Evolutionary conservation across 805 yeast species (phyloP), one percentile per base, ranked within the genome.

Genomic region (Blastobotrys americana): DNA sequence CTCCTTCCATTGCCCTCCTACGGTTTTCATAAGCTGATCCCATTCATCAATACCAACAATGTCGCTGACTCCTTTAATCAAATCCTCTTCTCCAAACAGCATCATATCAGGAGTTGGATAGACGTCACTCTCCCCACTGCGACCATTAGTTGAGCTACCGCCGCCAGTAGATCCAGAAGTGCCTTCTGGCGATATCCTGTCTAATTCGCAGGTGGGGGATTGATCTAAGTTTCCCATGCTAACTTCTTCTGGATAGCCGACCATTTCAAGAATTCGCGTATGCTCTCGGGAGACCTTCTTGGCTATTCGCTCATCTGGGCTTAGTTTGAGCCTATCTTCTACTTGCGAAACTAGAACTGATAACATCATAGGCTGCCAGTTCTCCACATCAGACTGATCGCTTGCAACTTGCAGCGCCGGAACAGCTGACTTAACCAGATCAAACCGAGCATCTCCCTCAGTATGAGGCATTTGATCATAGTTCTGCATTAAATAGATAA

Each of bases 11-110:
- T 37, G 40, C 28, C 40, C 33, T 3, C 31, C 31, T 25, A 25
- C 31, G 10, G 31, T 25, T 25, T 25, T 41, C 54, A 53, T 50
- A 17, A 53, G 50, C 19, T 46, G 38, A 19, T 53, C 57, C 57
- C 57, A 53, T 34, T 51, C 55, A 23, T 47, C 55, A 17, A 36
- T 18, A 16, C 54, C 55, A 4, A 52, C 51, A 18, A 45, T 41
- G 43, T 52, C 51, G 18, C 35, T 18, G 6, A 39, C 35, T 34
- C 22, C 16, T 31, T 47, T 46, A 42, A 51, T 38, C 19, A 41
- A 19, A 20, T 39, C 23, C 16, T 41, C 37, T 18, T 47, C 50
- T n/a, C 48, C 54, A 34, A 49, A 43, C 4, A 49, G 31, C 31
- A 25, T 25, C 31, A 25, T 25, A 13, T 25, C 31, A 8, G 31